Evolutionary conservation across 345 rosid genomes (phyloP), one percentile per base, ranked within the genome.

Genomic region (Gossypium turneri): DNA sequence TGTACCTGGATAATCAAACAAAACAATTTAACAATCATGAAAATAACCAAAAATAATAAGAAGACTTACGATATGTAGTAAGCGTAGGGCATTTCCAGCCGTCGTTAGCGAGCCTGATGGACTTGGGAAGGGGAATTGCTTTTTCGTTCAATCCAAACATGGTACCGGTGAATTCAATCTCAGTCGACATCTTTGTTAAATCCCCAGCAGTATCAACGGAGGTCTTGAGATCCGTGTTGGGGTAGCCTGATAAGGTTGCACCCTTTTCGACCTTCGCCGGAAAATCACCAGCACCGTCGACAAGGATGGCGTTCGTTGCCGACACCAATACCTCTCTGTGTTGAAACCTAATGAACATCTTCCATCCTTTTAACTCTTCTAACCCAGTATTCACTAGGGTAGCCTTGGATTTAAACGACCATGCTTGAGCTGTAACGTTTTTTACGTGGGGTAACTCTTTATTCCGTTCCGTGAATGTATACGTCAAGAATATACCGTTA

Each of bases 131-230:
- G 0, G 98, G 98, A 0, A 81, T 73, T 44, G 57, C 85, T 0
- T 88, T 77, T 3, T 82, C 80, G 52, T 80, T 81, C 27, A 91
- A 76, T 7, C 98, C 98, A 9, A 92, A 94, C 83, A 82, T 84
- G 0, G 98, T 90, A 3, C 98, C 98, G 0, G 76, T 79, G 13
- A 94, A 79, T 47, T 88, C 85, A 16, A 94, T 79, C 79, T 82
- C 76, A 0, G 79, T 81, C 6, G 87, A 73, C 66, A 94, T 94
- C 85, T 91, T 94, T 34, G 68, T 67, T 52, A 71, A 80, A 78
- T 94, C 98, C 22, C 90, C 95, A 0, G 98, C 98, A 0, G 98
- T 94, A 17, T 90, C 94, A 29, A 90, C 82, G 0, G 98, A 75
- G 1, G 98, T 92, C 79, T 88, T 85, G 74, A 94, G 83, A 67